Evolutionary conservation across 148 eudicot species (phyloP).

Genomic region (Hydrangea macrophylla): DNA sequence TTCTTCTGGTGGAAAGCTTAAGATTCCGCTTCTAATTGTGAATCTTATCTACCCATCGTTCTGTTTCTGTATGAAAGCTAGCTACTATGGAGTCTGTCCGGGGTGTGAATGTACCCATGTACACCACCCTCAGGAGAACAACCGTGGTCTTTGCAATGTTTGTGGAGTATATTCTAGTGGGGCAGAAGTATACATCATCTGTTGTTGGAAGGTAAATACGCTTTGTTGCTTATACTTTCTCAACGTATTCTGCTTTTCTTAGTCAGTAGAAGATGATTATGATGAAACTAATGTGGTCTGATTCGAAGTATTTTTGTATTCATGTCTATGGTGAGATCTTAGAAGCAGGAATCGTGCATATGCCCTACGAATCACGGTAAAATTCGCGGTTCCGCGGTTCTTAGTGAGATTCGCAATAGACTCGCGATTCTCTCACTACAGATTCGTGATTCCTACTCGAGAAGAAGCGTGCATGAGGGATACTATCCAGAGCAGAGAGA

Average conservation of each 20-base stretch:
- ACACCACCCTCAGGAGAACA: constrained; percentile 83
- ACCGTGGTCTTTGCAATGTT: constrained; percentile 82
- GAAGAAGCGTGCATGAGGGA: no score
- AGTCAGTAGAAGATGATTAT: neutral
- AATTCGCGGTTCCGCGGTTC: no score
- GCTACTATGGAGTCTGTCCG: constrained; percentile 80
- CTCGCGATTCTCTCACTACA: no score
- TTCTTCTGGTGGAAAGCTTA: neutral
- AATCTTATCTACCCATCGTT: constrained; percentile 14
- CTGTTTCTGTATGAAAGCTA: constrained; percentile 51
- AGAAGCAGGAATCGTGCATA: no score
- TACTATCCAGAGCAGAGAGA: no score
- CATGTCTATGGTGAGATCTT: neutral
- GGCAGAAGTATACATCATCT: constrained; percentile 59
- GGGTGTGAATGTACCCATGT: constrained; percentile 89
- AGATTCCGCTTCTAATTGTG: constrained; percentile 12
- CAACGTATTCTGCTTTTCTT: constrained; percentile 10
- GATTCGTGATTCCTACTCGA: no score
- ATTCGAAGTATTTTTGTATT: neutral
- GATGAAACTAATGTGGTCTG: neutral
- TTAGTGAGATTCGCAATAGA: no score
- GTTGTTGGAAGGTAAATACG: constrained; percentile 61
- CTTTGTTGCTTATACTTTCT: neutral
- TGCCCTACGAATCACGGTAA: no score
- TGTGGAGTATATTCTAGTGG: constrained; percentile 56